Evolutionary conservation across 2,329 filamentous ascomycete species (phyloP).

Genomic region (Aulographum hederae): DNA sequence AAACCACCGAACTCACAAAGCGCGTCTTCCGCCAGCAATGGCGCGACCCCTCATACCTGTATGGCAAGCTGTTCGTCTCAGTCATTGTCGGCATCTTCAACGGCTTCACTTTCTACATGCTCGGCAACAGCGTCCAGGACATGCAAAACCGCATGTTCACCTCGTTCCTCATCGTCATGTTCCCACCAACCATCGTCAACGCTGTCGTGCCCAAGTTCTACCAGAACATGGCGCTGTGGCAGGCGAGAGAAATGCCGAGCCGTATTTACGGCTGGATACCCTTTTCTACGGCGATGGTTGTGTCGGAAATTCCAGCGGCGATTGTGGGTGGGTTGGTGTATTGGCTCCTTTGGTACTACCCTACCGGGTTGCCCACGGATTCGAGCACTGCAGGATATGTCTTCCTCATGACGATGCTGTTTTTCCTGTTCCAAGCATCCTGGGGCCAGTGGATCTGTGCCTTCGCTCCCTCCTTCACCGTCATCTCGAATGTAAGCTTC

Average conservation of each 20-base stretch:
- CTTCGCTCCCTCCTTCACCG: conserved; percentile 59
- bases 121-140: conserved; percentile 45
- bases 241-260: conserved; percentile 53
- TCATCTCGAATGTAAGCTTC: conserved; percentile 49
- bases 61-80: conserved; percentile 56
- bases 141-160: conserved; percentile 70
- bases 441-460: conserved; percentile 79
- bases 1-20: conserved; percentile 48
- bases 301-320: conserved; percentile 54
- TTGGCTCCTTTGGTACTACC: conserved; percentile 61
- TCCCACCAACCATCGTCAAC: conserved; percentile 57
- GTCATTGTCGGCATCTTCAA: conserved; percentile 61
- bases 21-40: conserved; percentile 57
- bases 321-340: conserved; percentile 48
- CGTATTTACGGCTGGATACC: conserved; percentile 64
- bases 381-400: conserved; percentile 51
- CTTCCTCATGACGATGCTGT: conserved; percentile 61
- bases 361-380: conserved; percentile 49
- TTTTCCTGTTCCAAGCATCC: conserved; percentile 55
- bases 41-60: conserved; percentile 59
- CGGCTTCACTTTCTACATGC: conserved; percentile 59
- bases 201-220: conserved; percentile 63
- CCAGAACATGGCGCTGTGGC: conserved; percentile 53
- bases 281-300: conserved; percentile 54
- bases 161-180: conserved; percentile 35